Base-by-base conservation (phyloP, 2,329 filamentous ascomycete genomes). In the Sordariomycetes sp. region DNA sequence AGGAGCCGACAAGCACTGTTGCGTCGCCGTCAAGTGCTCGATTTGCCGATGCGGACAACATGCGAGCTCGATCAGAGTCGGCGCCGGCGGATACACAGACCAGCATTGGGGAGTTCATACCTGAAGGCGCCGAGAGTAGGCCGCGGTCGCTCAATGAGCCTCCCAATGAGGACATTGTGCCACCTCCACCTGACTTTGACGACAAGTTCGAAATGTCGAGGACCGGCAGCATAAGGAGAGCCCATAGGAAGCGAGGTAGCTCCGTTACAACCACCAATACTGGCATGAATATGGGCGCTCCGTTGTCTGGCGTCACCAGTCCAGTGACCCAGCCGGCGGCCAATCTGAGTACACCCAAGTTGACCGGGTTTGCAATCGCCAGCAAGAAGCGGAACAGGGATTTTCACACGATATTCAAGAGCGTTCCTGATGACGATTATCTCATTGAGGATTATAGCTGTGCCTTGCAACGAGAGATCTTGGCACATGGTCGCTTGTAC, bases 391-490 rank as follows among this genome's bases (percentile, higher is more conserved):
- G 93, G 37, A 98, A 98, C 59, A 78, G 86, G 32, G 92, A 96
- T 51, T 98, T 96, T 49, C 92, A 98, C 56, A 75, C 74, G 39
- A 64, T 94, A 3, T 98, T 98, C 67, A 84, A 92, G 58, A 96
- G 88, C 53, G 92, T 98, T 1, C 92, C 93, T 1, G 90, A 96
- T 45, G 92, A 98, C 49, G 92, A 98, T 57, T 95, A 94, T 52
- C 70, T 98, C 18, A 96, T 98, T 44, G 92, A 98, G 53, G 92
- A 98, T 56, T 98, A 96, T 57, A 95, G 92, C 56, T 95, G 92
- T 54, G 92, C 92, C 4, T 59, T 98, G 39, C 92, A 98, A 57
- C 79, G 88, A 44, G 93, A 98, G 53, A 98, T 98, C 40, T 73
- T 98, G 23, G 78, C 94, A 6, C 92, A 95, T 46, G 92, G 92